These are phyloP conservation scores for Triadica sebifera DNA, from an alignment of 345 rosid genomes.

Conservation along the genomic window DNA sequence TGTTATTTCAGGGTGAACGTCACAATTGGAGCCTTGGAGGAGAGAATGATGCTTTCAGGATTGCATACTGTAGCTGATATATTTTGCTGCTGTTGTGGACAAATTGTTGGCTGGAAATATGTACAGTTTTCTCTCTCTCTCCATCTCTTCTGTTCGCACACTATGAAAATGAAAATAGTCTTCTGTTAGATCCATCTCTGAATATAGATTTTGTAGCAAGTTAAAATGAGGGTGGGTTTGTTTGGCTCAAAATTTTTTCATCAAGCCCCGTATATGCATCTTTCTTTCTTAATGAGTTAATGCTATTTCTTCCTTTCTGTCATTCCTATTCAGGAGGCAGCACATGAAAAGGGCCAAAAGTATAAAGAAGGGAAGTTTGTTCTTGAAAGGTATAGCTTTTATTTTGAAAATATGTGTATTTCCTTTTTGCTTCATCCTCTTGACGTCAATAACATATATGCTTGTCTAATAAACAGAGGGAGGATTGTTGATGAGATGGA, in stretches of 20 bases:
- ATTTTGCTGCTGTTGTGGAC: conserved; percentile 89
- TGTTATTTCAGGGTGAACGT: conserved; percentile 62
- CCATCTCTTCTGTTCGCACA: neutral
- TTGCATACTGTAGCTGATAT: conserved; percentile 80
- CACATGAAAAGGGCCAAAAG: conserved; percentile 69
- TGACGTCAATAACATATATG: neutral
- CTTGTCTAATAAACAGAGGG: conserved; percentile 34
- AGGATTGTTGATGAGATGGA: conserved; percentile 77
- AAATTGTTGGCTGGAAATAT: conserved; percentile 92
- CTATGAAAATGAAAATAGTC: neutral
- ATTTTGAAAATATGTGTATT: neutral
- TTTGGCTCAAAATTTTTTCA: too few species aligned
- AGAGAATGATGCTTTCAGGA: conserved; percentile 78
- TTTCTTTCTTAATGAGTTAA: too few species aligned
- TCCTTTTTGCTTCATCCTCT: neutral
- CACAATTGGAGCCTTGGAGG: conserved; percentile 60
- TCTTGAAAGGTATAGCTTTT: conserved; percentile 62
- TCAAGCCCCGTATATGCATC: too few species aligned
- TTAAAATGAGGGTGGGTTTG: too few species aligned
- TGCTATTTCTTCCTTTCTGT: neutral
- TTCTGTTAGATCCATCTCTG: neutral
- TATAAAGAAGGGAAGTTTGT: conserved; percentile 83
- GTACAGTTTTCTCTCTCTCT: conserved; percentile 36
- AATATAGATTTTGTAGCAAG: neutral
- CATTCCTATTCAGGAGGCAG: conserved; percentile 50